Percentiles rank a stretch among this genome's conserved stretches.
phyloP scores from a whole-genome alignment of 1,139 yeast species.

The Yamadazyma aaseri region DNA sequence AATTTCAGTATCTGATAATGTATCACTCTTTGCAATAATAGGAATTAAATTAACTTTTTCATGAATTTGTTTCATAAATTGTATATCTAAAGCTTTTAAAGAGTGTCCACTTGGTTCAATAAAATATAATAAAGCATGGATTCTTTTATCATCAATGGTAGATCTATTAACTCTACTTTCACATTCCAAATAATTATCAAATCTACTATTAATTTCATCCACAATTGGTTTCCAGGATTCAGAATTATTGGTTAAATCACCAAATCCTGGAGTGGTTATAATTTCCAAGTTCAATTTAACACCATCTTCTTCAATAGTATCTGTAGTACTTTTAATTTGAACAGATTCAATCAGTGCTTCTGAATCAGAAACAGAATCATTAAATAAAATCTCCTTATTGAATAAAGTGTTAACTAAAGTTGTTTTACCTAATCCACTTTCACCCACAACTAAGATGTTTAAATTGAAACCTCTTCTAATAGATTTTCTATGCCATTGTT shows the following conservation, averaged over 20 bases:
- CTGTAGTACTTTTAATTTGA: slow-evolving; percentile 59
- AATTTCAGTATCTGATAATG: slow-evolving; percentile 86
- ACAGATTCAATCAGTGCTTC: slow-evolving; percentile 18
- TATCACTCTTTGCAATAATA: slow-evolving; percentile 91
- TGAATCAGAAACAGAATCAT: slow-evolving; percentile 17
- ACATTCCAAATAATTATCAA: slow-evolving; percentile 83
- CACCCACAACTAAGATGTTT: slow-evolving; percentile 88
- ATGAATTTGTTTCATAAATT: slow-evolving; percentile 85
- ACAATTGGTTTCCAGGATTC: slow-evolving; percentile 94
- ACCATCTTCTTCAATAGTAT: slow-evolving; percentile 89
- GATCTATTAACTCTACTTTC: slow-evolving; percentile 86
- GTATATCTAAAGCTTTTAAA: slow-evolving; percentile 83
- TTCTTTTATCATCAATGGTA: slow-evolving; percentile 69
- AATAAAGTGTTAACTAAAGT: slow-evolving; percentile 91
- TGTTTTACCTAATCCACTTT: slow-evolving; percentile 90
- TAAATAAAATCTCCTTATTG: slow-evolving; percentile 63
- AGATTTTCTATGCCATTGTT: slow-evolving; percentile 97
- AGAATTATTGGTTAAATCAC: slow-evolving; percentile 83
- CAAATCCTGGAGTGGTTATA: slow-evolving; percentile 92
- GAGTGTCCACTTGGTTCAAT: slow-evolving; percentile 98
- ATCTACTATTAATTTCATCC: slow-evolving; percentile 83
- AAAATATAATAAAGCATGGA: slow-evolving; percentile 85
- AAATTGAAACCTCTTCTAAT: slow-evolving; percentile 91
- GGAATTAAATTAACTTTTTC: slow-evolving; percentile 93
- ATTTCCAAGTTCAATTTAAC: slow-evolving; percentile 84